A percentile compares a stretch with the other conserved stretches of the same genome.
phyloP scores from a whole-genome alignment of 2,329 filamentous ascomycete genomes.

The Pseudocercospora vitis region DNA sequence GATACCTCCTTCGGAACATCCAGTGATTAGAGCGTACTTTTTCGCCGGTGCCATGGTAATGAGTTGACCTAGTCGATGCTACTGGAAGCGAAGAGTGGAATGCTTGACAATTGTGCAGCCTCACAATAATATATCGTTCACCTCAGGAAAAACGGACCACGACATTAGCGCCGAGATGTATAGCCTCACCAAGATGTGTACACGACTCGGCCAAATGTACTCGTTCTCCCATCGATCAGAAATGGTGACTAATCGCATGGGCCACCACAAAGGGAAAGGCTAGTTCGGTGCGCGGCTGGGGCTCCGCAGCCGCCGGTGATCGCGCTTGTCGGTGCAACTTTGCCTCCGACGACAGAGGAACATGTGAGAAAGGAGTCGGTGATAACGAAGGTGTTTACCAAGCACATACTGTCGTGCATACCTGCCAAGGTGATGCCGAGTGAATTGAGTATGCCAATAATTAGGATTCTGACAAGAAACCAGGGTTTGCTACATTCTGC shows the following conservation, averaged over 20 bases:
- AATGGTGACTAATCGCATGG: not conserved
- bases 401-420: not conserved
- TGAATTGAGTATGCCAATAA: too few species aligned
- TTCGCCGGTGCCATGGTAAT: too few species aligned
- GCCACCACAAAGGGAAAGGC: not conserved
- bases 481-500: too few species aligned
- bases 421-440: not conserved
- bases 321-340: not conserved
- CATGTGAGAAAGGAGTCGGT: too few species aligned
- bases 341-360: not conserved
- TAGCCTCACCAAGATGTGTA: too few species aligned
- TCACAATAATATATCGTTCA: too few species aligned
- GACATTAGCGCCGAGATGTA: too few species aligned
- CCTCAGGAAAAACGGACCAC: too few species aligned
- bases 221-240: not conserved
- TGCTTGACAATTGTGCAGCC: too few species aligned
- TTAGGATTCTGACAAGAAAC: too few species aligned
- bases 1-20: constrained; percentile 56
- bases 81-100: too few species aligned
- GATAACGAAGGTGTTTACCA: not conserved
- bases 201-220: not conserved
- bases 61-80: too few species aligned
- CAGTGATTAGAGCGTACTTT: constrained; percentile 33
- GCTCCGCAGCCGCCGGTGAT: not conserved
- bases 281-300: not conserved